These are phyloP conservation scores for Talinum fruticosum DNA, from an alignment of 148 eudicot genomes.

Conservation along the genomic window DNA sequence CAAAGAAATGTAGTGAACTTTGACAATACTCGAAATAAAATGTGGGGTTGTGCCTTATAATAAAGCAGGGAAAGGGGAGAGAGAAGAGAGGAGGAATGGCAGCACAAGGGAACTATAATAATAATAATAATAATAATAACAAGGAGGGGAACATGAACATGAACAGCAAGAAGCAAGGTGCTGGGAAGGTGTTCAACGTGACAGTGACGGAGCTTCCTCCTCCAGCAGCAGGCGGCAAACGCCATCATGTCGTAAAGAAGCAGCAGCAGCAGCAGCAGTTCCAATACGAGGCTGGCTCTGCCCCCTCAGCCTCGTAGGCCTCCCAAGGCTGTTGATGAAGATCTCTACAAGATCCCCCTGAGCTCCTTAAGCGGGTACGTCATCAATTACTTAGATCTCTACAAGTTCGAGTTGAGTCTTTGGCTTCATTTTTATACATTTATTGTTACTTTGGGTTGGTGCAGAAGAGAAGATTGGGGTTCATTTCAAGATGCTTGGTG, in stretches of 20 bases:
- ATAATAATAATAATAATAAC: neutral
- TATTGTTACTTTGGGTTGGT: neutral
- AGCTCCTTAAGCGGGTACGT: conserved; percentile 56
- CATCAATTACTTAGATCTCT: neutral
- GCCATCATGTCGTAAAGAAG: conserved; percentile 17
- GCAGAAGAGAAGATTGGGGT: conserved; percentile 64
- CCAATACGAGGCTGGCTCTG: conserved; percentile 20
- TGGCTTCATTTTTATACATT: too few relatives aligned
- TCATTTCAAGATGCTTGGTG: conserved; percentile 63
- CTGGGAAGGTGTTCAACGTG: conserved; percentile 31
- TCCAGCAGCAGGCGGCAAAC: conserved; percentile 12
- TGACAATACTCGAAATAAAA: too few relatives aligned
- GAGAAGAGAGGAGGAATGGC: conserved; percentile 12
- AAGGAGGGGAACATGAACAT: conserved; percentile 9
- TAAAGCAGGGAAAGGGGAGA: conserved; percentile 12
- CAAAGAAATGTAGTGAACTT: too few relatives aligned
- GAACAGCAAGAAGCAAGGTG: conserved; percentile 25
- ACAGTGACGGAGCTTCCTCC: conserved; percentile 30
- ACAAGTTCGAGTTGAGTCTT: too few relatives aligned
- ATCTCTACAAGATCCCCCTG: conserved; percentile 76
- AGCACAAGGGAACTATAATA: neutral
- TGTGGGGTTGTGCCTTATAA: neutral
- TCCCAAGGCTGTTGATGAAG: conserved; percentile 67
- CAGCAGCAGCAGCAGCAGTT: conserved; percentile 24
- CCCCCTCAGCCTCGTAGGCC: conserved; percentile 25